Evolutionary conservation across 176 grass and related monocot species (phyloP), one percentile per base, ranked within the genome.

Genomic region (Aegilops speltoides): DNA sequence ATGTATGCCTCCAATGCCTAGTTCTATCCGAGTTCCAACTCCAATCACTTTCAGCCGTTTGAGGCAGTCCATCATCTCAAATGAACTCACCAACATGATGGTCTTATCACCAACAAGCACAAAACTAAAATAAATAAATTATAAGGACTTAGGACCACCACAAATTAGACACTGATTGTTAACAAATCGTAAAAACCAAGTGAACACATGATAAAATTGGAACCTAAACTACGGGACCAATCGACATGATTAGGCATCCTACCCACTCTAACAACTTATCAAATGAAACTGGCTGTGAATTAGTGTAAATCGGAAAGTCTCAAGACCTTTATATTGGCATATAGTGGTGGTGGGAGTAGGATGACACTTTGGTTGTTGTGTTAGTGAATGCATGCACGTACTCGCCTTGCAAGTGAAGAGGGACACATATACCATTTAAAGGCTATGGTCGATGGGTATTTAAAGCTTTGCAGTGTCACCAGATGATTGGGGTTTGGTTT

Each of bases 21-120:
- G 4, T 13, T 64, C 0, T 25, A 1, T 3, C 3, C 1, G 1
- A 26, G 10, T 15, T 64, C 10, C 1, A 23, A 23, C n/a, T 62
- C 3, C 23, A 9, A 62, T 50, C n/a, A 62, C n/a, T 62, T 2
- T 10, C 2, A 1, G 4, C 60, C n/a, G 3, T 62, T 62, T 62
- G 1, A n/a, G 24, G 22, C 9, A 4, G 10, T 10, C n/a, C 10
- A 1, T 8, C 3, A 25, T 25, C 8, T 4, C 0, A 2, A 10
- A 10, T 62, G 60, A 62, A 14, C 2, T 50, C 46, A 13, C 4
- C 4, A 3, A 5, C 14, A 50, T 16, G 46, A 50, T 50, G 5
- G 4, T 50, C 46, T 48, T 50, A 50, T 50, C 46, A 50, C 13
- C 46, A 15, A 50, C 2, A 50, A 50, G 28, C 28, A 28, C 11